Evolutionary conservation across 306 rosid genomes (phyloP).

Genomic region (Glycyrrhiza uralensis): DNA sequence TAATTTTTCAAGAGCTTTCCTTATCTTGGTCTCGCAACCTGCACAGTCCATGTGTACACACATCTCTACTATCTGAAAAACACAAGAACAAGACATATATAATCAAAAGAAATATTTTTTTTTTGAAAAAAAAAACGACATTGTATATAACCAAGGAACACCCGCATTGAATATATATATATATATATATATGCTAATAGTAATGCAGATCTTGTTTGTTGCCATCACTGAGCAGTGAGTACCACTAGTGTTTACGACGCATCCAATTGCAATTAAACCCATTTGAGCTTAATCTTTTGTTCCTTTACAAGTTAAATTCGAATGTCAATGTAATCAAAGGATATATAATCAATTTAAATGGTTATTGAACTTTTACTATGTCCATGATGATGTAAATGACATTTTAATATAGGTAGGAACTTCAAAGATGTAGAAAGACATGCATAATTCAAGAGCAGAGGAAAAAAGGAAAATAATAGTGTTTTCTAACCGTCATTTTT

Average conservation of each 20-base stretch:
- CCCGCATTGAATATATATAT: background rate
- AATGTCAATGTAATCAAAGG: background rate
- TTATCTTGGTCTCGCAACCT: conserved; percentile 66
- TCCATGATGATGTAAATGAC: background rate
- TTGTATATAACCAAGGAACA: background rate
- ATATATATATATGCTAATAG: background rate
- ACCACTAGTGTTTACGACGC: too few relatives aligned
- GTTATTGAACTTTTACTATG: too few relatives aligned
- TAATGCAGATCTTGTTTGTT: background rate
- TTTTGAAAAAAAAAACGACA: background rate
- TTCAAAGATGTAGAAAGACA: background rate
- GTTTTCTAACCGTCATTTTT: conserved; percentile 41
- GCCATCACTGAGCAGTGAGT: too few relatives aligned
- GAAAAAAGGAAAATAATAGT: background rate
- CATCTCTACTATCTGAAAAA: conserved; percentile 57
- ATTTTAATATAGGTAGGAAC: background rate
- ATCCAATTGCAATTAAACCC: too few relatives aligned
- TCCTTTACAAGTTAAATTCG: background rate
- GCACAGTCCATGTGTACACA: conserved; percentile 63
- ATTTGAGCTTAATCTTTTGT: too few relatives aligned
- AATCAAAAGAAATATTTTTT: background rate
- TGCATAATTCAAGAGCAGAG: background rate
- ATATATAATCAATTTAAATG: background rate
- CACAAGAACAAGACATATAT: background rate
- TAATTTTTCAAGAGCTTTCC: conserved; percentile 53